These are phyloP conservation scores for Annona cherimola DNA, from an alignment of 164 flowering plant genomes.

Conservation along the genomic window DNA sequence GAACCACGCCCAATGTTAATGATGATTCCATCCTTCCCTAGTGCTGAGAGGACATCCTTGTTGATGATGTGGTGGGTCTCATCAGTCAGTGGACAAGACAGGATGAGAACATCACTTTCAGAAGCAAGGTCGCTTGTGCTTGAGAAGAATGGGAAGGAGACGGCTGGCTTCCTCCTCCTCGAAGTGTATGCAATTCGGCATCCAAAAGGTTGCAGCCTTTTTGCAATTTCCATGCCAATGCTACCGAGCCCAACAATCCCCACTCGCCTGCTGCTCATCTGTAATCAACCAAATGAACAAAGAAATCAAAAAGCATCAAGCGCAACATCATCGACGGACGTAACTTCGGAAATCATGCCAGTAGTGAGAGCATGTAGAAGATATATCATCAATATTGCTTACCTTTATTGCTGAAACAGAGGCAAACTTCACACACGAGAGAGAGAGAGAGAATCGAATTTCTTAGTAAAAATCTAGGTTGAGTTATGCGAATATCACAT, in stretches of 20 bases:
- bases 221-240: conserved; percentile 62
- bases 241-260: conserved; percentile 75
- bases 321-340: too few species aligned
- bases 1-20: conserved; percentile 66
- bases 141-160: conserved; percentile 36
- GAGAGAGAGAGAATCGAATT: neutral
- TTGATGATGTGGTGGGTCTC: conserved; percentile 58
- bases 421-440: neutral
- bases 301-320: neutral
- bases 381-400: neutral
- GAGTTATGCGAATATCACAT: too few species aligned
- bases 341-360: too few species aligned
- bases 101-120: conserved; percentile 43
- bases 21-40: conserved; percentile 60
- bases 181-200: conserved; percentile 59
- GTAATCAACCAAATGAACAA: conserved; percentile 5
- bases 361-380: too few species aligned
- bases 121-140: conserved; percentile 47
- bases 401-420: neutral
- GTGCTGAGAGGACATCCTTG: conserved; percentile 44
- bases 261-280: conserved; percentile 59
- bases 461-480: too few species aligned
- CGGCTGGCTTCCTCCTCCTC: conserved; percentile 38
- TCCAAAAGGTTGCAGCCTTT: conserved; percentile 60
- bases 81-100: conserved; percentile 52